Percentiles rank a stretch among this genome's conserved stretches.
Evolutionary conservation across 176 grass and related monocot species (phyloP).

Genomic region (Phoenix roebelenii): DNA sequence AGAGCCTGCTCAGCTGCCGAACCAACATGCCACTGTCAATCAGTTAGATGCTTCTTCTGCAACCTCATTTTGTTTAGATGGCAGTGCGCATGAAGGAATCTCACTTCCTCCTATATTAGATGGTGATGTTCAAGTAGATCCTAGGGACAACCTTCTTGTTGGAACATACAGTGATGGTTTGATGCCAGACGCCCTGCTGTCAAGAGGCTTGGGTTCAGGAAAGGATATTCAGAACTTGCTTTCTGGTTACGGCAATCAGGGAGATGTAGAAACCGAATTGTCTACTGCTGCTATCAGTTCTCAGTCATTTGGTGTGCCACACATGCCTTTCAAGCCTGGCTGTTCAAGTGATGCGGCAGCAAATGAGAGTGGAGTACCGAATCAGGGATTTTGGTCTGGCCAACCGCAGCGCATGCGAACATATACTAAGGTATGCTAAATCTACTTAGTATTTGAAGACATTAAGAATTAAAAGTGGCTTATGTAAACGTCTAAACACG

Average conservation of each 20-base stretch:
- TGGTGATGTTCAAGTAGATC: conserved; percentile 68
- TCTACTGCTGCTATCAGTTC: conserved; percentile 95
- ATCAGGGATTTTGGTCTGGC: conserved; percentile 69
- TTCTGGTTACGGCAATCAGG: conserved; percentile 58
- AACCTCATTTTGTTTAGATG: conserved; percentile 91
- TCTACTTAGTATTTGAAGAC: no score
- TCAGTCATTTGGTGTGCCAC: conserved; percentile 79
- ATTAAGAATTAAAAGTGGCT: no score
- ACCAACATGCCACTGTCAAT: conserved; percentile 52
- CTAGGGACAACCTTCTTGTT: conserved; percentile 62
- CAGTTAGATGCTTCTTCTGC: conserved; percentile 93
- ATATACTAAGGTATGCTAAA: conserved; percentile 74
- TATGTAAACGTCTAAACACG: no score
- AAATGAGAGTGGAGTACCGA: conserved; percentile 55
- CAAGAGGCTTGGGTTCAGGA: conserved; percentile 62
- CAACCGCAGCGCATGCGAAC: conserved; percentile 86
- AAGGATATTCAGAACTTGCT: conserved; percentile 67
- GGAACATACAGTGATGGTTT: conserved; percentile 55
- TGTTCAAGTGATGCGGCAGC: conserved; percentile 79
- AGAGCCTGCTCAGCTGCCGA: conserved; percentile 32
- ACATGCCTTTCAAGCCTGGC: conserved; percentile 77
- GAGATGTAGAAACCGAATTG: conserved; percentile 74
- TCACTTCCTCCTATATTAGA: conserved; percentile 63
- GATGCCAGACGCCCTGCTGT: conserved; percentile 73
- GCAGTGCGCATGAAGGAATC: conserved; percentile 64